Evolutionary conservation across 768 basidiomycete genomes (phyloP).

Genomic region (Leccinum subtestaceum): DNA sequence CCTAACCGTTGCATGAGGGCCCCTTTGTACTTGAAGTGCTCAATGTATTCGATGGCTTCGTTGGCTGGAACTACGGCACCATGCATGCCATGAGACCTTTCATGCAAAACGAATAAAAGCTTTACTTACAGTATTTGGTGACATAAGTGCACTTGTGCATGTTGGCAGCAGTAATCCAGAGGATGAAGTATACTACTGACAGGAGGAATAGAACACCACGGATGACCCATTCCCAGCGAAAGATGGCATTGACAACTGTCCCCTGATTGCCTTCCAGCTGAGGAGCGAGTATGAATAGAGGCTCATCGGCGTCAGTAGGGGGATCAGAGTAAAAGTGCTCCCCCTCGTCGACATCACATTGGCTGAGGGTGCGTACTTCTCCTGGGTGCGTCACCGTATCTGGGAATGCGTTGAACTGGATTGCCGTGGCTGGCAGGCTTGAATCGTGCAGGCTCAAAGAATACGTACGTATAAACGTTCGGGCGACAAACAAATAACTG

Average conservation of each 20-base stretch:
- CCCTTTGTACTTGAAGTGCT: constrained; percentile 3
- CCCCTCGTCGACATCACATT: neutral
- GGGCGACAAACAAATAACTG: too few species aligned
- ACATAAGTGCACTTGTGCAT: neutral
- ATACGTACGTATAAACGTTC: too few species aligned
- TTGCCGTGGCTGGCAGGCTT: too few species aligned
- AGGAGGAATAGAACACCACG: neutral
- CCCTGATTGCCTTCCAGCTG: neutral
- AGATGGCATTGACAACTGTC: neutral
- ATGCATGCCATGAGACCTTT: neutral
- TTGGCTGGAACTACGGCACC: constrained; percentile 7
- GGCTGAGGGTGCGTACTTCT: neutral
- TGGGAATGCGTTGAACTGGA: too few species aligned
- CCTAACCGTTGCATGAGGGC: too few species aligned
- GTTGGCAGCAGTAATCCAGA: constrained; percentile 2
- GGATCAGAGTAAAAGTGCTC: neutral
- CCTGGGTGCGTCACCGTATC: too few species aligned
- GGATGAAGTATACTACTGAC: neutral
- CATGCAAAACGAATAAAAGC: neutral
- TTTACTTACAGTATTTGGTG: constrained; percentile 6
- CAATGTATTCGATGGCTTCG: constrained; percentile 8
- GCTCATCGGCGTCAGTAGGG: neutral
- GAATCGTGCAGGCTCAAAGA: too few species aligned
- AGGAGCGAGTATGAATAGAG: neutral
- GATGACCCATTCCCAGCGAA: constrained; percentile 3